phyloP scores from a whole-genome alignment of 1,139 yeast species.

The Kazachstania sp. region DNA sequence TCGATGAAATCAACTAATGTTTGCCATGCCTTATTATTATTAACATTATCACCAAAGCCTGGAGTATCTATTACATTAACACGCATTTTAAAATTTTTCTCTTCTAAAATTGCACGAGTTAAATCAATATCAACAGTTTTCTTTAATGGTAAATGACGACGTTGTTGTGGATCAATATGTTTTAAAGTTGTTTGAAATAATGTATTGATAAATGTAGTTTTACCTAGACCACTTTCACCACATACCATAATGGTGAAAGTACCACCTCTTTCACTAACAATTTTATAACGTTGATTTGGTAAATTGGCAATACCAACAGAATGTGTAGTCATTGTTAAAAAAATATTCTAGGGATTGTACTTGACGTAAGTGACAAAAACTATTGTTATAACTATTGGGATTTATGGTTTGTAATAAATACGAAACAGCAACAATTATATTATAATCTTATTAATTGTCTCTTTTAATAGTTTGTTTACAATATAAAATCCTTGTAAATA shows the following conservation, averaged over 20 bases:
- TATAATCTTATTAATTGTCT: no score
- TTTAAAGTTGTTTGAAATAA: constrained; percentile 58
- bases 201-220: constrained; percentile 91
- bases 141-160: constrained; percentile 46
- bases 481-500: no score
- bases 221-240: constrained; percentile 92
- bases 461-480: no score
- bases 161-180: constrained; percentile 22
- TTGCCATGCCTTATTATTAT: constrained; percentile 88
- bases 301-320: constrained; percentile 74
- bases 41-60: constrained; percentile 94
- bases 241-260: constrained; percentile 89
- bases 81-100: constrained; percentile 77
- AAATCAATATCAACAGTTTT: constrained; percentile 90
- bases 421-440: no score
- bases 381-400: no score
- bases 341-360: no score
- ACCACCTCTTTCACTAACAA: constrained; percentile 83
- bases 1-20: constrained; percentile 90
- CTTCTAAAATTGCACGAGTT: constrained; percentile 85
- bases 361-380: no score
- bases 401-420: no score
- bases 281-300: constrained; percentile 92
- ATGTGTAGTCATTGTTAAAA: constrained; percentile 10
- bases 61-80: constrained; percentile 93